Base-by-base conservation (phyloP, 2,329 filamentous ascomycete genomes). In the Aspergillus piperis region DNA sequence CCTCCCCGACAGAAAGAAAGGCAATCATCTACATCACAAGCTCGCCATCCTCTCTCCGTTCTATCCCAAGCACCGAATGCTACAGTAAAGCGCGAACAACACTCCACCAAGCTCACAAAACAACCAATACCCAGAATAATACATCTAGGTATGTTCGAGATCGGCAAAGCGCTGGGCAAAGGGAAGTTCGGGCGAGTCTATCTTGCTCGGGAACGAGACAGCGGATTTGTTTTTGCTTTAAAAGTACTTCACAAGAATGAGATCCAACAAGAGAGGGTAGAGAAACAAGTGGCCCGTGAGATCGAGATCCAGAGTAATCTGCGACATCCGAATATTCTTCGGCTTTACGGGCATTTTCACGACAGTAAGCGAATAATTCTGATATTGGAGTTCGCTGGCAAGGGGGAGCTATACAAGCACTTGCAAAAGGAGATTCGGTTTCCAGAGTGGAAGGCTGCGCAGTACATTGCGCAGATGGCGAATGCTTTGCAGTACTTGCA, bases 271-370 rank as follows among this genome's bases (percentile, higher is more conserved):
- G 32, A 42, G 5, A 42, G 51, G 39, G 27, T 59, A 10, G 57
- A 59, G 19, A 59, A 59, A 21, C 57, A 59, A 32, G 57, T 59
- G 21, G 51, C 41, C 10, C 57, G 57, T n/a, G 57, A 59, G 49
- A 55, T 59, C 23, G 51, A 59, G 51, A 59, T 59, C 17, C 51
- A 59, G 30, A 59, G 51, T 21, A 59, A 59, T 47, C 10, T 59
- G 51, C 50, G 57, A 3, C 57, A 59, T 13, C 57, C 57, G 30
- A 59, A 59, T 42, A 49, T 55, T 32, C 15, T 41, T 55, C 41
- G 21, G 21, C 41, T 44, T 6, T 44, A 3, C 41, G 41, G 41
- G 0, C 41, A 44, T 5, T 44, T 44, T 2, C 41, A 44, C 19
- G 41, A 44, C 13, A 21, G n/a, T 2, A 44, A 44, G 1, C 19